Evolutionary conservation across 2,329 filamentous ascomycete species (phyloP), one percentile per base, ranked within the genome.

Genomic region (Aspergillus transmontanensis): DNA sequence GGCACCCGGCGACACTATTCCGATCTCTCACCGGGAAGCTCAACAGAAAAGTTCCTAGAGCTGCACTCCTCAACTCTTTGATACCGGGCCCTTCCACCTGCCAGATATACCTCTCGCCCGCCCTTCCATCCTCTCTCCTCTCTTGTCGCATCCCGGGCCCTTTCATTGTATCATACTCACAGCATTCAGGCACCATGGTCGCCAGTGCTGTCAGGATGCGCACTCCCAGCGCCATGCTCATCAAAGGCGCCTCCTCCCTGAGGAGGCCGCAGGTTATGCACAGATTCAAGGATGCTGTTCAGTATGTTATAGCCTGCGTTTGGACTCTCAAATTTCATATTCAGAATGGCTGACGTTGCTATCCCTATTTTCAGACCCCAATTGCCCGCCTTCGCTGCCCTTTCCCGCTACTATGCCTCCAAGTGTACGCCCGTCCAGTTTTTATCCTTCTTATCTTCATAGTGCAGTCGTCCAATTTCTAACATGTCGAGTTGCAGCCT

Each of bases 361-460:
- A 46, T 41, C 26, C 19, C 34, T 61, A 43, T 61, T 59, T 61
- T n/a, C 30, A 80, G 79, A 71, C 71, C 75, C 60, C 77, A 79
- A 72, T 75, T 80, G 73, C 85, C 86, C 59, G 82, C 84, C 50
- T 78, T 88, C 68, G 84, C 86, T 60, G 86, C 87, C 65, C 82
- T 90, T 70, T 83, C 86, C 69, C 82, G 87, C 78, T 89, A 85
- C 80, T 90, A 90, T 85, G 87, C 87, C 77, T 89, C 87, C 63
- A 89, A 89, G 82, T 87, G 87, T 89, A 82, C 76, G 84, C 72
- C 58, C 10, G 4, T 36, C 51, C 32, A 39, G 51, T 39, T 55
- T 55, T 46, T 54, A 53, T 21, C 51, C 41, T 26, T 53, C n/a
- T 36, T 48, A 14, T 54, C 19, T 30, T 23, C 19, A 32, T 48